Conservation (phyloP, 768 basidiomycete genomes). For the Rhizopogon vesiculosus region DNA sequence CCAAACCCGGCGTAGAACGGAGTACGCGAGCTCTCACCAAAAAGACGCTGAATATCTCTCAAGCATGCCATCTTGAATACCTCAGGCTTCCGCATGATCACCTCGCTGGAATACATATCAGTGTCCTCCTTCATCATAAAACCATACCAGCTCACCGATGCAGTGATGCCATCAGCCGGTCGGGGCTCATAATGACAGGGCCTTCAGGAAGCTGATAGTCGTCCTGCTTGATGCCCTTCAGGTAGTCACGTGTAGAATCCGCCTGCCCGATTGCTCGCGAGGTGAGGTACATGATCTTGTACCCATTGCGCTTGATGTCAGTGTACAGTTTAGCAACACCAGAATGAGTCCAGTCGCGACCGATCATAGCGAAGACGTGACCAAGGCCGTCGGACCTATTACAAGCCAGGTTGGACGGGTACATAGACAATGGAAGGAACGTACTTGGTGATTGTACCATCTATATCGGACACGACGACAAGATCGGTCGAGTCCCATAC, state of each 20-base stretch:
- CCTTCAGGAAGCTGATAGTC: constrained; percentile 97
- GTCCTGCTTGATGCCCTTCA: constrained; percentile 92
- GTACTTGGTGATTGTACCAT: constrained; percentile 98
- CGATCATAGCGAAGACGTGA: constrained; percentile 96
- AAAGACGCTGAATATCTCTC: constrained; percentile 88
- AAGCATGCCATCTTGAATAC: constrained; percentile 99
- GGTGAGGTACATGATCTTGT: constrained; percentile 97
- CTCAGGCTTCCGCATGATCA: constrained; percentile 98
- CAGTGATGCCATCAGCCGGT: constrained; percentile 88
- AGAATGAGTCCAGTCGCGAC: constrained; percentile 96
- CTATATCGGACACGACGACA: constrained; percentile 95
- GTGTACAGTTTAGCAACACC: constrained; percentile 98
- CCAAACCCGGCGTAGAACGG: constrained; percentile 98
- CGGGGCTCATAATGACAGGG: constrained; percentile 98
- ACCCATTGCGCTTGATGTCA: constrained; percentile 92
- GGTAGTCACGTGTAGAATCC: constrained; percentile 91
- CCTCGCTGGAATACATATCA: constrained; percentile 56
- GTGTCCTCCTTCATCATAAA: neutral
- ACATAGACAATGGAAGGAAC: constrained; percentile 14
- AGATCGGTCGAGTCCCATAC: constrained; percentile 91
- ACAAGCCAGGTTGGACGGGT: neutral
- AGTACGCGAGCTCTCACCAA: constrained; percentile 63
- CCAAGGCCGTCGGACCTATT: constrained; percentile 90
- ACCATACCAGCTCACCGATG: constrained; percentile 62
- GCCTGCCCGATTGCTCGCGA: constrained; percentile 97